Percentiles rank a stretch among this genome's conserved stretches.
Evolutionary conservation across 305 asterid species (phyloP).

Genomic region (Fraxinus velutina): DNA sequence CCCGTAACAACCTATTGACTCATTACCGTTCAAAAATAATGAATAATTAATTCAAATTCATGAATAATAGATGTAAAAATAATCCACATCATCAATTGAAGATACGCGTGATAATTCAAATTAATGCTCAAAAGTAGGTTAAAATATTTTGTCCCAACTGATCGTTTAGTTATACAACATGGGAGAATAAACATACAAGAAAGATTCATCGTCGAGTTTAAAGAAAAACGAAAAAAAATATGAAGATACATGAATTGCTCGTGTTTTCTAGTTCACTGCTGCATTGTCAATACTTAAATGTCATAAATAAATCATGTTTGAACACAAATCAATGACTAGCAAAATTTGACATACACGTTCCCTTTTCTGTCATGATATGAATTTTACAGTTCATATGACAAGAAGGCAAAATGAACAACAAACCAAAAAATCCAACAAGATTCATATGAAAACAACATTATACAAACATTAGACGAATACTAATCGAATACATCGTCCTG

Average conservation of each 20-base stretch:
- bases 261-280: background rate
- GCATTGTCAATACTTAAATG: background rate
- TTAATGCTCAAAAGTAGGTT: background rate
- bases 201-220: too few relatives aligned
- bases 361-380: background rate
- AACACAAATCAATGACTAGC: background rate
- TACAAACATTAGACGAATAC: background rate
- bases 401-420: background rate
- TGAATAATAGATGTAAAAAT: background rate
- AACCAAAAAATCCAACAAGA: background rate
- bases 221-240: too few relatives aligned
- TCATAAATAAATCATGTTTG: background rate
- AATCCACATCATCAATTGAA: too few relatives aligned
- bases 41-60: background rate
- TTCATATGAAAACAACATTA: background rate
- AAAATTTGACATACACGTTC: background rate
- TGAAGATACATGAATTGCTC: too few relatives aligned
- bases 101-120: background rate
- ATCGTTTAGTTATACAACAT: too few relatives aligned
- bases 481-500: conserved; percentile 1
- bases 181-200: too few relatives aligned
- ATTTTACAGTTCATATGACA: background rate
- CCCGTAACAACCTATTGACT: too few relatives aligned
- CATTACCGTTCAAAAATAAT: background rate
- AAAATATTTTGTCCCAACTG: background rate